These are phyloP conservation scores for Calocybe cyanea DNA, from an alignment of 768 basidiomycete species.

Conservation along the genomic window DNA sequence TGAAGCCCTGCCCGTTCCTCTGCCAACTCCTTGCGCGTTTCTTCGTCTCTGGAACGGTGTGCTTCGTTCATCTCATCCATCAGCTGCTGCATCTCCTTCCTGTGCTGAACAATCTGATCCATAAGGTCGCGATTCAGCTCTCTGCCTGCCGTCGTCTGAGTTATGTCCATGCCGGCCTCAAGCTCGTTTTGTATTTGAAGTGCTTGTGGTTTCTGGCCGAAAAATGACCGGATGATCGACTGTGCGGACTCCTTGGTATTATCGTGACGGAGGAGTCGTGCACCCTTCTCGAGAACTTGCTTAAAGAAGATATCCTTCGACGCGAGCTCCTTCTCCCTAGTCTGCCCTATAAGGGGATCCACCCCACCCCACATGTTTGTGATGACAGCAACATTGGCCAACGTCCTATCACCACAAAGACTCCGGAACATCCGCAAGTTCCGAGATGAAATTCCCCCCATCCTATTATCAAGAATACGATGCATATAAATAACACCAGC, in stretches of 20 bases:
- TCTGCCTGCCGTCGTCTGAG: slow-evolving; percentile 49
- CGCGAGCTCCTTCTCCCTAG: slow-evolving; percentile 43
- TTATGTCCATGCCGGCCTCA: slow-evolving; percentile 41
- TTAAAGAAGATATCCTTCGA: slow-evolving; percentile 46
- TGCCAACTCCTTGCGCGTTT: slow-evolving; percentile 41
- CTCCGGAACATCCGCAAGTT: slow-evolving; percentile 15
- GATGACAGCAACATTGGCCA: slow-evolving; percentile 12
- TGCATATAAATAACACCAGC: slow-evolving; percentile 55
- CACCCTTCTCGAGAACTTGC: slow-evolving; percentile 45
- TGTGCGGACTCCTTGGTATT: slow-evolving; percentile 38
- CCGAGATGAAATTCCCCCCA: slow-evolving; percentile 29
- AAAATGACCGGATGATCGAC: slow-evolving; percentile 37
- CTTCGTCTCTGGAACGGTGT: slow-evolving; percentile 41
- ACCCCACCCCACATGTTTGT: slow-evolving; percentile 13
- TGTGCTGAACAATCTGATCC: slow-evolving; percentile 41
- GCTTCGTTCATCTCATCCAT: slow-evolving; percentile 44
- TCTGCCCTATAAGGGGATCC: slow-evolving; percentile 12
- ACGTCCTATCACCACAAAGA: slow-evolving; percentile 10
- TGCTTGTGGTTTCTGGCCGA: slow-evolving; percentile 35
- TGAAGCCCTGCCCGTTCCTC: slow-evolving; percentile 39
- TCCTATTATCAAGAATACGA: slow-evolving; percentile 47
- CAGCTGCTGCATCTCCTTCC: slow-evolving; percentile 44
- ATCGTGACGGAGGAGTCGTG: slow-evolving; percentile 38
- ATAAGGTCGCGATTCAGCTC: slow-evolving; percentile 49
- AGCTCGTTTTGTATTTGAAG: slow-evolving; percentile 56